Evolutionary conservation across 2,329 filamentous ascomycete genomes (phyloP).

Genomic region (Pseudogymnoascus sp.): DNA sequence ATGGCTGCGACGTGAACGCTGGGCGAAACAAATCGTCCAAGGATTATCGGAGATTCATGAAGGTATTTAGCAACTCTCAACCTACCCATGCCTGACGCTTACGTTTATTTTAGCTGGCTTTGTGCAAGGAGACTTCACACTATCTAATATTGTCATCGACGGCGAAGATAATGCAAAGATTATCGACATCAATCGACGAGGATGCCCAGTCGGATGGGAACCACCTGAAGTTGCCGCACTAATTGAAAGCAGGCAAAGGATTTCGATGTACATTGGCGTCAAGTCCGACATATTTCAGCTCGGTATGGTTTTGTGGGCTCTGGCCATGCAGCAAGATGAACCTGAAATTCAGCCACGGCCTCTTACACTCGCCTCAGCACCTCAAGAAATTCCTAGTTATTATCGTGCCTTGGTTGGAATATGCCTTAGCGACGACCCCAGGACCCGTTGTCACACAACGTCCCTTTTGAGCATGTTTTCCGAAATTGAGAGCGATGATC

Average conservation of each 20-base stretch:
- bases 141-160: constrained; percentile 96
- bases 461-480: constrained; percentile 65
- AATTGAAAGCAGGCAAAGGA: constrained; percentile 79
- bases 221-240: constrained; percentile 82
- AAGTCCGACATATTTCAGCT: constrained; percentile 95
- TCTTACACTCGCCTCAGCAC: constrained; percentile 43
- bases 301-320: constrained; percentile 92
- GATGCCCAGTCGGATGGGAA: constrained; percentile 97
- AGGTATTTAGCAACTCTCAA: constrained; percentile 12
- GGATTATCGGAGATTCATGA: constrained; percentile 92
- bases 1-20: constrained; percentile 70
- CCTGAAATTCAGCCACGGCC: constrained; percentile 73
- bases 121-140: constrained; percentile 93
- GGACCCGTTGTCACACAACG: constrained; percentile 63
- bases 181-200: constrained; percentile 94
- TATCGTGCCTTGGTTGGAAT: constrained; percentile 67
- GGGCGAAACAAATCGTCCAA: constrained; percentile 84
- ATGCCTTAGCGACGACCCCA: constrained; percentile 69
- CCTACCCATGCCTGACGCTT: neutral
- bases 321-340: constrained; percentile 82
- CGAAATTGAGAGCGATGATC: neutral
- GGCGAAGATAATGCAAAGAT: constrained; percentile 79
- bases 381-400: constrained; percentile 64
- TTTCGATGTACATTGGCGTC: constrained; percentile 95
- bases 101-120: constrained; percentile 56